These are phyloP conservation scores for Hemileccinum rubropunctum DNA, from an alignment of 768 basidiomycete genomes.

Conservation along the genomic window DNA sequence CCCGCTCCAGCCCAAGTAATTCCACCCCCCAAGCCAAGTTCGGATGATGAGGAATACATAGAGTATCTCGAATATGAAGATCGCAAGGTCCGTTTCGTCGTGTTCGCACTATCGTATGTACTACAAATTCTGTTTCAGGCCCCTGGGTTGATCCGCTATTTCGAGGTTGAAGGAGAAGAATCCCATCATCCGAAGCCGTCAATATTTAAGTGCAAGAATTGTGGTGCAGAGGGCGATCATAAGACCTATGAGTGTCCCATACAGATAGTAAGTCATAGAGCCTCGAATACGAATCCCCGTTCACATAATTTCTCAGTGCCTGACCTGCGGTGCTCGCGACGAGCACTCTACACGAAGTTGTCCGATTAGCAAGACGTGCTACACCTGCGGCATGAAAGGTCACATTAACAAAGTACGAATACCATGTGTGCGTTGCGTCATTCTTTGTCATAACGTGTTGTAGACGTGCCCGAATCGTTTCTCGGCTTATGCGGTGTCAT, in stretches of 20 bases:
- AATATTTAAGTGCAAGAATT: conserved; percentile 69
- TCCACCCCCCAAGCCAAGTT: conserved; percentile 37
- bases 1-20: conserved; percentile 46
- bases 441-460: conserved; percentile 1
- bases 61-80: conserved; percentile 78
- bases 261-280: conserved; percentile 53
- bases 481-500: conserved; percentile 15
- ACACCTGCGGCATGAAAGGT: conserved; percentile 79
- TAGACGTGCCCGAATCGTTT: conserved; percentile 73
- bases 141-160: conserved; percentile 57
- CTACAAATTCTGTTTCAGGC: conserved; percentile 30
- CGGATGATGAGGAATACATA: conserved; percentile 65
- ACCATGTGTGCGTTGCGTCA: neutral
- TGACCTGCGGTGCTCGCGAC: conserved; percentile 77
- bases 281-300: neutral
- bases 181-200: conserved; percentile 38
- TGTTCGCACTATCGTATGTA: neutral
- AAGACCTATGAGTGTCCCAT: conserved; percentile 66
- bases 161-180: conserved; percentile 47
- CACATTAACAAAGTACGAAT: conserved; percentile 61
- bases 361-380: conserved; percentile 80
- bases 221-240: conserved; percentile 72
- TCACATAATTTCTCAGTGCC: conserved; percentile 47
- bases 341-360: conserved; percentile 77
- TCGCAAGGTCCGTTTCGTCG: conserved; percentile 43